phyloP scores from a whole-genome alignment of 805 yeast species.

The Candida broadrunensis region DNA sequence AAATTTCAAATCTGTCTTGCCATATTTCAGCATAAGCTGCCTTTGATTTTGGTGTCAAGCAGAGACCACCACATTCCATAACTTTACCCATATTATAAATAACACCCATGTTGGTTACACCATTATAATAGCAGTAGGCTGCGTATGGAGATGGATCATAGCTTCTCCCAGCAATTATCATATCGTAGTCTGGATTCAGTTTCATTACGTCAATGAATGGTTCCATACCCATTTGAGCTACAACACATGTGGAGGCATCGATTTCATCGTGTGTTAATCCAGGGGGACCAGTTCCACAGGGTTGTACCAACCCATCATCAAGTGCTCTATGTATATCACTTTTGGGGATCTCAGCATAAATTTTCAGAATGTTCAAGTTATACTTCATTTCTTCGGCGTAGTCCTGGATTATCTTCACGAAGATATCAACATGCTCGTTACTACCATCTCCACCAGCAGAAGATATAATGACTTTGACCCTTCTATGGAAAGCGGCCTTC shows the following conservation, averaged over 20 bases:
- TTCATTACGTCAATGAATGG: background rate
- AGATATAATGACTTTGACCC: background rate
- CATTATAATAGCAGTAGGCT: background rate
- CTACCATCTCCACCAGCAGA: background rate
- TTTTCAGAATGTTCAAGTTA: background rate
- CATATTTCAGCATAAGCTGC: background rate
- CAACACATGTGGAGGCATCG: background rate
- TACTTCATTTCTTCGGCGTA: background rate
- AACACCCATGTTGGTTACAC: background rate
- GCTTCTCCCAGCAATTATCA: background rate
- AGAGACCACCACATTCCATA: background rate
- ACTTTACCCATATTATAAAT: background rate
- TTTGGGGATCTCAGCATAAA: background rate
- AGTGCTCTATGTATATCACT: background rate
- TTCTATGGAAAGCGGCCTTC: background rate
- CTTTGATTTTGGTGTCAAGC: background rate
- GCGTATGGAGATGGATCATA: background rate
- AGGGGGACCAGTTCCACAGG: background rate
- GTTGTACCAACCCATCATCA: background rate
- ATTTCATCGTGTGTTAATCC: background rate
- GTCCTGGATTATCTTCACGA: background rate
- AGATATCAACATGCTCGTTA: background rate
- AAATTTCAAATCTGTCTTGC: background rate
- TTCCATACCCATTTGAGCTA: background rate
- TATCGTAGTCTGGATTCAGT: background rate